These are phyloP conservation scores for Xylariaceae sp. DNA, from an alignment of 2,329 filamentous ascomycete species.

Conservation along the genomic window DNA sequence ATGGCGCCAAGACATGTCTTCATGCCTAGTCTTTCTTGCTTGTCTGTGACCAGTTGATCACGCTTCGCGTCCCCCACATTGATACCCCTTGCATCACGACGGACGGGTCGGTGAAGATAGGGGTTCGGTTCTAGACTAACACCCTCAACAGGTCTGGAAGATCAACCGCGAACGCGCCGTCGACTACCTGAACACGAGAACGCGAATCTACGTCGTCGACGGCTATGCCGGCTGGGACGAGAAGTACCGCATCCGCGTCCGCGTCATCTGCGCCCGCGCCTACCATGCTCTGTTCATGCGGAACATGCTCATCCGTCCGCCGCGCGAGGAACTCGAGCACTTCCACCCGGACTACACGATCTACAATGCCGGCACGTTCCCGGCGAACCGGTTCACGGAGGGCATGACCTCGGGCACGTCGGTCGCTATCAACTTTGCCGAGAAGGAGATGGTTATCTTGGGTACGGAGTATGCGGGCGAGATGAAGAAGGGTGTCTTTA, in stretches of 20 bases:
- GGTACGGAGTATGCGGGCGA: slow-evolving; percentile 97
- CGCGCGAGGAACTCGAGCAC: slow-evolving; percentile 84
- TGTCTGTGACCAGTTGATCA: background rate
- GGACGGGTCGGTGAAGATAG: background rate
- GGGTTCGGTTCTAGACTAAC: slow-evolving; percentile 3
- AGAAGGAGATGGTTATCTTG: slow-evolving; percentile 99
- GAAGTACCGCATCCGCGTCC: slow-evolving; percentile 95
- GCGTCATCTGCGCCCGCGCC: slow-evolving; percentile 95
- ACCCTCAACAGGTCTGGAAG: slow-evolving; percentile 74
- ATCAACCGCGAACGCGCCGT: slow-evolving; percentile 99
- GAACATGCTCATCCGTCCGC: slow-evolving; percentile 98
- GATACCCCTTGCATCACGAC: slow-evolving; percentile 11
- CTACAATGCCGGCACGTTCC: slow-evolving; percentile 98
- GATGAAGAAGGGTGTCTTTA: slow-evolving; percentile 98
- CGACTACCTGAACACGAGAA: slow-evolving; percentile 98
- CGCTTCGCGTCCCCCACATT: slow-evolving; percentile 3
- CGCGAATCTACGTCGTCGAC: slow-evolving; percentile 97
- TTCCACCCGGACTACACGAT: slow-evolving; percentile 99
- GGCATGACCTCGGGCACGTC: slow-evolving; percentile 99
- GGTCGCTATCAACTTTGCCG: slow-evolving; percentile 96
- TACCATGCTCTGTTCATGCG: slow-evolving; percentile 99
- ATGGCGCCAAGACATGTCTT: slow-evolving; percentile 21
- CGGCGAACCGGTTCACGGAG: slow-evolving; percentile 94
- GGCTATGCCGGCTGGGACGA: slow-evolving; percentile 98
- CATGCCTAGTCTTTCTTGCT: slow-evolving; percentile 9